Percentiles rank a stretch among this genome's conserved stretches.
Conservation (phyloP, 140 eudicot genomes). For the Cichorium intybus region DNA sequence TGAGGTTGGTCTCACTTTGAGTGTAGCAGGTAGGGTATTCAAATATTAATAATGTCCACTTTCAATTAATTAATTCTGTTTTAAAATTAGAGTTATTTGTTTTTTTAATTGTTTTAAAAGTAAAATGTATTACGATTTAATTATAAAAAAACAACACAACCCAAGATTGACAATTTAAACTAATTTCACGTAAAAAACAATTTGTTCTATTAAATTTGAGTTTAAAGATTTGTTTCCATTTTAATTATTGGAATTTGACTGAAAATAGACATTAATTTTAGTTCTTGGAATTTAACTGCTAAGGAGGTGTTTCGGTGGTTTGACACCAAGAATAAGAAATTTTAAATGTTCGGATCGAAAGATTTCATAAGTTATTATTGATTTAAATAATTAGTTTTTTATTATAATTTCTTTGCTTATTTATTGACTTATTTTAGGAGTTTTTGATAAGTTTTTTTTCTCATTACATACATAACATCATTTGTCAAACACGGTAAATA, state of each 20-base stretch:
- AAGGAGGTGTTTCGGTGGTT: no score
- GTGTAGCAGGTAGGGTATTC: constrained; percentile 30
- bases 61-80: not conserved
- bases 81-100: not conserved
- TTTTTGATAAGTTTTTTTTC: no score
- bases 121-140: not conserved
- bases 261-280: not conserved
- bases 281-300: no score
- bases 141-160: not conserved
- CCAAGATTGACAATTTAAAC: not conserved
- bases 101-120: not conserved
- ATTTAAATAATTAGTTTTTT: no score
- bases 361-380: no score
- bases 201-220: not conserved
- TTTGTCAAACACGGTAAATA: no score
- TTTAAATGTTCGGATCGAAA: no score
- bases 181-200: not conserved
- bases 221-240: not conserved
- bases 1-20: constrained; percentile 7
- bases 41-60: constrained; percentile 3
- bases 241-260: not conserved
- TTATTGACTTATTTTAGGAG: no score
- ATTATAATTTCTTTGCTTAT: no score
- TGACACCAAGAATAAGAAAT: no score
- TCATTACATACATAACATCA: no score